Evolutionary conservation across 2,329 filamentous ascomycete species (phyloP).

Genomic region (Beauveria caledonica): DNA sequence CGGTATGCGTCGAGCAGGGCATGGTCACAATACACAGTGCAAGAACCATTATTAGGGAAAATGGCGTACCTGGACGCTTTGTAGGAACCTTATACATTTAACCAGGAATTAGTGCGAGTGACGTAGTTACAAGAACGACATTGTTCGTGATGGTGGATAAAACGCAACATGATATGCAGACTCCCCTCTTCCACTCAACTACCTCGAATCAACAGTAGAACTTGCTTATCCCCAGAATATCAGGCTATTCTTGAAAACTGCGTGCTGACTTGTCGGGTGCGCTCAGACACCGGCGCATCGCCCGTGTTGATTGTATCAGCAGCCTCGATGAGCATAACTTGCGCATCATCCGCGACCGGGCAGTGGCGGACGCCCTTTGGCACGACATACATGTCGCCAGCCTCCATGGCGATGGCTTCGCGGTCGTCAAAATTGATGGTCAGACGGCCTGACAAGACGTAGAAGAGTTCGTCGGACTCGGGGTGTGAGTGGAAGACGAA

Average conservation of each 20-base stretch:
- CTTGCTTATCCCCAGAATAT: neutral
- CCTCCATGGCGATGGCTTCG: constrained; percentile 21
- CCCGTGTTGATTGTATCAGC: constrained; percentile 24
- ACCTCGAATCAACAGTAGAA: neutral
- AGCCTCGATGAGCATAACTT: constrained; percentile 31
- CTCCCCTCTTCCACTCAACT: neutral
- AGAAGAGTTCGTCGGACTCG: constrained; percentile 34
- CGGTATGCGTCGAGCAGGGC: constrained; percentile 16
- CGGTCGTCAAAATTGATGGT: constrained; percentile 25
- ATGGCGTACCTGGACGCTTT: constrained; percentile 25
- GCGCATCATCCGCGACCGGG: constrained; percentile 27
- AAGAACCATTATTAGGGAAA: constrained; percentile 24
- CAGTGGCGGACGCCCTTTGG: constrained; percentile 29
- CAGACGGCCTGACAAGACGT: constrained; percentile 27
- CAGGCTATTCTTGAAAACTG: neutral
- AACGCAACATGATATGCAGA: constrained; percentile 19
- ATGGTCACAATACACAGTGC: constrained; percentile 19
- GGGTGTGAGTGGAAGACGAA: constrained; percentile 35
- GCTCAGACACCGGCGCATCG: constrained; percentile 17
- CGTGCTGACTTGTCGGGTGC: constrained; percentile 15
- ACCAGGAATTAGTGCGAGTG: constrained; percentile 22
- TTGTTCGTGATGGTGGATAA: constrained; percentile 28
- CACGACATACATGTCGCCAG: constrained; percentile 28
- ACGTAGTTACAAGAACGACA: constrained; percentile 25
- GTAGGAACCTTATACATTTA: constrained; percentile 21